Evolutionary conservation across 108 stramenopile species (phyloP), one percentile per base, ranked within the genome.

Genomic region (Asterionellopsis glacialis): DNA sequence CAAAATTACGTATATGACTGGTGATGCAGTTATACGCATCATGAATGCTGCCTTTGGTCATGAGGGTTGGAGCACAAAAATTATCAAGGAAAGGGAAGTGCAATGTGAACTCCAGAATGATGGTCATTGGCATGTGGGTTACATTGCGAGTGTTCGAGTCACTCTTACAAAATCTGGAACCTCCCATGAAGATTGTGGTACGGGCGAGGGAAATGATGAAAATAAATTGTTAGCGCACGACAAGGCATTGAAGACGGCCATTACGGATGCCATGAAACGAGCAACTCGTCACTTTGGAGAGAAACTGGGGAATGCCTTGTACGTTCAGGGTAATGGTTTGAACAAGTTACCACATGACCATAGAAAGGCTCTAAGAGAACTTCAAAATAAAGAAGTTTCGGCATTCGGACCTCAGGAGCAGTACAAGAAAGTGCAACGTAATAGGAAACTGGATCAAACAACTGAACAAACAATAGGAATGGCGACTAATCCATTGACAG

Each of bases 31-130:
- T 1, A 76, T 76, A 41, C 43, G 74, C 59, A 68, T 59, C 11
- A 72, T 76, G 70, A 76, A 76, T 76, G 67, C 75, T 22, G 58
- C 70, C 12, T 76, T 76, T 63, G 75, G 75, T 10, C 45, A 71
- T 51, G 66, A 62, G 39, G 75, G 75, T 41, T 76, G 75, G 75
- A 68, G 70, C 27, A 66, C 70, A 40, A 48, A 76, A 72, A 72
- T 76, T 21, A 61, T 59, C 33, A 61, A 47, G 21, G 67, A 76
- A 54, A 45, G 61, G 44, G 19, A 57, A 26, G 59, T 76, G 19
- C 52, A 67, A 52, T 27, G 15, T 42, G 75, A 76, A 64, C 67
- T 70, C 56, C 66, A 76, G 18, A 66, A 68, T 21, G 28, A 58
- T 45, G 70, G 70, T 25, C 59, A 70, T 18, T 76, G 70, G 70